Evolutionary conservation across 176 grass and related monocot species (phyloP), one percentile per base, ranked within the genome.

Genomic region (Lolium perenne): DNA sequence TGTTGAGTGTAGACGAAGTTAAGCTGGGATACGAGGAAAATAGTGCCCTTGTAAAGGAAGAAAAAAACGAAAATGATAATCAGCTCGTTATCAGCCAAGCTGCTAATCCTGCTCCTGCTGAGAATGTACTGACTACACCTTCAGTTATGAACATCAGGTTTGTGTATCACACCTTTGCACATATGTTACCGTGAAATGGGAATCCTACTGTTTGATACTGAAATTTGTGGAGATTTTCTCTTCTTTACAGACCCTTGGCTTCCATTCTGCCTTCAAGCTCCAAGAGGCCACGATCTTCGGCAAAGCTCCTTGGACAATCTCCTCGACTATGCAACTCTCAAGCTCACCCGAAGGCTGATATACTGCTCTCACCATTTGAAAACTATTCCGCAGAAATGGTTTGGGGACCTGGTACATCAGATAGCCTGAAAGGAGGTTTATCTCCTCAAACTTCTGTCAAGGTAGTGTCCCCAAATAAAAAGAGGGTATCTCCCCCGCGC

Each of bases 81-180:
- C 88, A 93, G 35, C 82, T 85, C 14, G 77, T 88, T 53, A 85
- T 70, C 18, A 75, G 48, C 63, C 88, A 90, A 80, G 85, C 51
- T 87, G 51, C 86, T 21, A 85, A 88, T 13, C 58, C 51, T 68
- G 81, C 66, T 87, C 87, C 78, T 78, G 74, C 73, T 78, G 90
- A 88, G 65, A 85, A 89, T 75, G 70, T 91, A 65, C 82, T 91
- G 26, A 80, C 90, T 68, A 92, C 97, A 81, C 94, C 94, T 51
- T 82, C 85, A 4, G 63, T 86, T 15, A 78, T 74, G 55, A 84
- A 84, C 67, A 77, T 60, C 91, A 95, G 97, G 97, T 99, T 71
- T 67, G 94, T 82, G 41, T 43, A 62, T 64, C 21, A 64, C 61
- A 75, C 61, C 35, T 80, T 18, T 61, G n/a, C 26, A 67, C 8